A percentile compares a stretch with the other conserved stretches of the same genome.
These are phyloP conservation scores for Pseudocercospora pini-densiflorae DNA, from an alignment of 2,329 filamentous ascomycete genomes.

Conservation along the genomic window DNA sequence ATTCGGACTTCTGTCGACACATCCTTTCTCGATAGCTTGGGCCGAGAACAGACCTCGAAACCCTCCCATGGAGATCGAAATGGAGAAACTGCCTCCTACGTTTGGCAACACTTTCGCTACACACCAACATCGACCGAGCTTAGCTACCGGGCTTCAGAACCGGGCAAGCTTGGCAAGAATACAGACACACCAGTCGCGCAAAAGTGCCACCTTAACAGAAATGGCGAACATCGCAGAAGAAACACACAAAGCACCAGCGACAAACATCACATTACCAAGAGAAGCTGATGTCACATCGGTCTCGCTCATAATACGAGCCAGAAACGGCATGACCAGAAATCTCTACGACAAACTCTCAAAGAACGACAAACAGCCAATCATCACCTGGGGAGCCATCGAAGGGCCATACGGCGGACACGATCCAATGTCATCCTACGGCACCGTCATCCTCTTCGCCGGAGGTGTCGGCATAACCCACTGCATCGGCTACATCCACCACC, in stretches of 20 bases:
- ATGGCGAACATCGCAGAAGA: constrained; percentile 26
- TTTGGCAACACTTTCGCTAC: constrained; percentile 9
- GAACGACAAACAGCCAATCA: constrained; percentile 64
- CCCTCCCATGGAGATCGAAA: constrained; percentile 38
- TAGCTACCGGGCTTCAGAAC: constrained; percentile 14
- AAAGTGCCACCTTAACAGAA: constrained; percentile 19
- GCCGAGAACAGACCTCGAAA: constrained; percentile 53
- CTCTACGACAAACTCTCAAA: constrained; percentile 70
- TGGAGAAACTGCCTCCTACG: constrained; percentile 38
- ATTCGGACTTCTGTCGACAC: constrained; percentile 48
- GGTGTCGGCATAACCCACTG: constrained; percentile 83
- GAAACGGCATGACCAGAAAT: constrained; percentile 73
- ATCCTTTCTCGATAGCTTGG: constrained; percentile 58
- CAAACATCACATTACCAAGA: constrained; percentile 32
- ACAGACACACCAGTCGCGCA: constrained; percentile 14
- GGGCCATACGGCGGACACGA: constrained; percentile 77
- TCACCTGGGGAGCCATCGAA: constrained; percentile 70
- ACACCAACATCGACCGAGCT: constrained; percentile 15
- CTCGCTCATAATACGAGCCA: constrained; percentile 73
- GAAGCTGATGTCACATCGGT: constrained; percentile 53
- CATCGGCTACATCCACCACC: constrained; percentile 73
- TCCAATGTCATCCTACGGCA: constrained; percentile 74
- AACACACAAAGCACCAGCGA: constrained; percentile 22
- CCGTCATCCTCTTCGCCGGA: constrained; percentile 77
- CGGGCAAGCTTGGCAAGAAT: constrained; percentile 10